Percentiles rank a stretch among this genome's conserved stretches.
Conservation (phyloP, 2,329 filamentous ascomycete species). For the Xylaria sp. region DNA sequence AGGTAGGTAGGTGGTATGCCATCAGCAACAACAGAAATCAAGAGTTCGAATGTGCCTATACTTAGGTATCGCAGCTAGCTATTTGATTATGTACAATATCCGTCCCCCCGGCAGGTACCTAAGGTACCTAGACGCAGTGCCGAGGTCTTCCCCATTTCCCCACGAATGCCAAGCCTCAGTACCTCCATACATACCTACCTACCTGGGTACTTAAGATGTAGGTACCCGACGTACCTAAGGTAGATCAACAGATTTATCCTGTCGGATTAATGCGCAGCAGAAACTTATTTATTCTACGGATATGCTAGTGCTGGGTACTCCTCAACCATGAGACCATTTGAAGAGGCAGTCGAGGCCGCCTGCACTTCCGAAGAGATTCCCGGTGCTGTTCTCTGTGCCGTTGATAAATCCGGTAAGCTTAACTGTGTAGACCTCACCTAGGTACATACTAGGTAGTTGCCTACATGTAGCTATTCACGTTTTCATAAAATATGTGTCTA, state of each 20-base stretch:
- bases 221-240: background rate
- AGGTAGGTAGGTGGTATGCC: too few species aligned
- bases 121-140: background rate
- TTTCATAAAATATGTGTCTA: too few species aligned
- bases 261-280: background rate
- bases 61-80: too few species aligned
- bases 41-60: too few species aligned
- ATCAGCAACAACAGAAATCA: too few species aligned
- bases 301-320: background rate
- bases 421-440: too few species aligned
- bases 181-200: background rate
- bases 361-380: slow-evolving; percentile 40
- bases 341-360: slow-evolving; percentile 38
- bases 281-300: background rate
- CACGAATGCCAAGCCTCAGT: slow-evolving; percentile 4
- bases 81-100: background rate
- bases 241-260: too few species aligned
- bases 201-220: background rate
- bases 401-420: slow-evolving; percentile 35
- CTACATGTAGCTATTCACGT: too few species aligned
- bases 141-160: slow-evolving; percentile 17
- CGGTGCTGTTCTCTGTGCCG: slow-evolving; percentile 39
- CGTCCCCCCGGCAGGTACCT: background rate
- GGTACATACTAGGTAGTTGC: too few species aligned
- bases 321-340: slow-evolving; percentile 36